phyloP scores from a whole-genome alignment of 169 alveolate genomes.

The Besnoitia besnoiti region DNA sequence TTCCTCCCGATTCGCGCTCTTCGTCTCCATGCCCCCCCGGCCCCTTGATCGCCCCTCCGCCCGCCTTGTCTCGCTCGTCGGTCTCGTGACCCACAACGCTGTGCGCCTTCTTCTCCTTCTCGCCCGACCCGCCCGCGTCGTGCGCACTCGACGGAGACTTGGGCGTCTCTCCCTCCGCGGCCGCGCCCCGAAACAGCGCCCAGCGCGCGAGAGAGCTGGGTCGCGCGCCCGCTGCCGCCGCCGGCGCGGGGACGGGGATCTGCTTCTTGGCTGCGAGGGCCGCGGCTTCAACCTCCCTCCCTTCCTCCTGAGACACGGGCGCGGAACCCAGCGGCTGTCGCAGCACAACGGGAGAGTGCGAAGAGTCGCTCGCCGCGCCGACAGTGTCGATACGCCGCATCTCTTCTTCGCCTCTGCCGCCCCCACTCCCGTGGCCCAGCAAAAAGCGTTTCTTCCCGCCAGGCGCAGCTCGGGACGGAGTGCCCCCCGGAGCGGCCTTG shows the following conservation, averaged over 20 bases:
- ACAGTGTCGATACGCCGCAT: too few species aligned
- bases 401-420: background rate
- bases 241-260: background rate
- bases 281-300: background rate
- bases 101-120: background rate
- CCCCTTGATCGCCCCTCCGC: too few species aligned
- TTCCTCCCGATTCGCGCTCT: background rate
- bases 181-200: background rate
- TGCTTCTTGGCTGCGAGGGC: background rate
- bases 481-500: too few species aligned
- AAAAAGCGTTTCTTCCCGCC: background rate
- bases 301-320: background rate
- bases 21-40: background rate
- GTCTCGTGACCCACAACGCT: background rate
- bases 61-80: background rate
- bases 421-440: background rate
- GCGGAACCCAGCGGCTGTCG: constrained; percentile 5
- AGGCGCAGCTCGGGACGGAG: background rate
- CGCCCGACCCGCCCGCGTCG: background rate
- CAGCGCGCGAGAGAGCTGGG: background rate
- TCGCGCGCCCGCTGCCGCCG: background rate
- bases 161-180: background rate
- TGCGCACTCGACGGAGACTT: background rate
- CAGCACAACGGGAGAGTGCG: background rate
- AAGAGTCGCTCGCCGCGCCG: background rate